Base-by-base conservation (phyloP, 2,329 filamentous ascomycete genomes). In the Talaromyces sp. region DNA sequence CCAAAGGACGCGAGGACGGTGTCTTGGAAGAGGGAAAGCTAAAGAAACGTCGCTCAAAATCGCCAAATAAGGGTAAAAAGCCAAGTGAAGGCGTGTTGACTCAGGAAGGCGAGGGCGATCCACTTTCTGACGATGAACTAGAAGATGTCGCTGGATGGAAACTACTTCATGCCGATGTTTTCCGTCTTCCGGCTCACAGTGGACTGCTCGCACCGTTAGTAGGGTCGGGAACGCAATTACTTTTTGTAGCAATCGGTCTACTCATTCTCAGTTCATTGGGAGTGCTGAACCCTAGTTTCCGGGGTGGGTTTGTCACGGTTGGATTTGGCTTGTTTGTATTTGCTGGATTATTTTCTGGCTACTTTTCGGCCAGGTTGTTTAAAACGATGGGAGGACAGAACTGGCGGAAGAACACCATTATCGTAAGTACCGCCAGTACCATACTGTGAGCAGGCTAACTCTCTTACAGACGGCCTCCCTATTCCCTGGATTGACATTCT, bases 91-190 rank as follows among this genome's bases (percentile, higher is more conserved):
- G 75, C 0, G 78, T 92, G 24, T 79, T 92, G 6, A 88, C 89
- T 19, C 85, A 87, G 67, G 83, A 85, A 67, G 66, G 81, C 68
- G 70, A 87, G 83, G 67, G 79, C 1, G 88, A 88, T 48, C 63
- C 84, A 9, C 84, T 83, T 5, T 89, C 86, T 4, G 90, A 92
- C 58, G 90, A 92, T 1, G 90, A 93, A 69, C 79, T 85, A 7
- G 92, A 96, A 72, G 92, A 96, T 70, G 84, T 90, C 33, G 91
- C 90, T 1, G 92, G 92, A 60, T 96, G 92, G 92, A 96, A 96
- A 76, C 82, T 95, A 16, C 83, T 96, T 2, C 91, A 96, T 72
- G 91, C 86, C n/a, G 92, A 96, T 75, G 91, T 96, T 3, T 96
- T 96, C 80, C 86, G 92, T 56, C 82, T 88, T 31, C 92, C 92